These are phyloP conservation scores for Diutina sp. DNA, from an alignment of 1,139 yeast genomes.

Conservation along the genomic window DNA sequence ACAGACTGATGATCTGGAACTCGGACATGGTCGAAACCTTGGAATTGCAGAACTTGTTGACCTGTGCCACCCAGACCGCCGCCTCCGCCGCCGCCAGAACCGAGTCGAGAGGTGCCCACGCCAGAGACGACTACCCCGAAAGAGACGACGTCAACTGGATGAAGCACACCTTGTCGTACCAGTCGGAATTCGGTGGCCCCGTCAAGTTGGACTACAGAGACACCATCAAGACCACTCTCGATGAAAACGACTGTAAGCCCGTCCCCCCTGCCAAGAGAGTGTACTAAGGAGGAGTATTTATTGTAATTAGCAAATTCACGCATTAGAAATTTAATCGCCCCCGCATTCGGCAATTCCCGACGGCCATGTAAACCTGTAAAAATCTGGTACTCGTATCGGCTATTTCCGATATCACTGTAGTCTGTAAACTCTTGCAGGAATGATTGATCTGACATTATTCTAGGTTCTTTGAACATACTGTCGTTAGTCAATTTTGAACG, in stretches of 20 bases:
- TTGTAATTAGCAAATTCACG: slow-evolving; percentile 1
- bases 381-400: neutral
- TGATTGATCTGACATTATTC: too few species aligned
- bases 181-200: slow-evolving; percentile 54
- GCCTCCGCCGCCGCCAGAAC: slow-evolving; percentile 87
- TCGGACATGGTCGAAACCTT: slow-evolving; percentile 92
- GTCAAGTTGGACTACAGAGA: slow-evolving; percentile 77
- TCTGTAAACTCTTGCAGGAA: too few species aligned
- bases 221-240: slow-evolving; percentile 75
- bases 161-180: slow-evolving; percentile 97
- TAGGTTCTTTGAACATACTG: too few species aligned
- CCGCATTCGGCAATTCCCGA: neutral
- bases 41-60: slow-evolving; percentile 90
- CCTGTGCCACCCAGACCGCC: slow-evolving; percentile 97
- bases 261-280: slow-evolving; percentile 97
- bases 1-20: slow-evolving; percentile 98
- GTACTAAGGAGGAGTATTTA: slow-evolving; percentile 29
- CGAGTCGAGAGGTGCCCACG: slow-evolving; percentile 99
- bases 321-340: neutral
- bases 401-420: too few species aligned
- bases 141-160: slow-evolving; percentile 97
- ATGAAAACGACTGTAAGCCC: slow-evolving; percentile 83
- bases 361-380: neutral
- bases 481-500: too few species aligned
- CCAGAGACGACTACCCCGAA: slow-evolving; percentile 93